Percentiles rank a stretch among this genome's conserved stretches.
These are phyloP conservation scores for Groenewaldozyma auringiensis DNA, from an alignment of 1,139 yeast species.

Conservation along the genomic window DNA sequence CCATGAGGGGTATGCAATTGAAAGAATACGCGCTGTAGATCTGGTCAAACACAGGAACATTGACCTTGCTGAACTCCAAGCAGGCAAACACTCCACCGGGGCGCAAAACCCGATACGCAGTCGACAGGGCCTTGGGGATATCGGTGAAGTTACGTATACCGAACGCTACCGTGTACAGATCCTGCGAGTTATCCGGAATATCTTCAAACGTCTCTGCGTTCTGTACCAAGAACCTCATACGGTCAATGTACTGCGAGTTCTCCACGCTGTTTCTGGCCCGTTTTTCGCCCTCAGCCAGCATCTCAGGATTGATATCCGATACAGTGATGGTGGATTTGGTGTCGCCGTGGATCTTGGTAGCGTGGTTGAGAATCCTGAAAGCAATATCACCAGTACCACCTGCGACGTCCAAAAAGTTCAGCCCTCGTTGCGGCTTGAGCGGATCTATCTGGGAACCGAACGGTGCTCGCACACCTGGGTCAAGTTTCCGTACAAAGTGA, in stretches of 20 bases:
- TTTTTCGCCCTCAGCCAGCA: conserved; percentile 86
- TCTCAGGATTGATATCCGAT: conserved; percentile 92
- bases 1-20: conserved; percentile 84
- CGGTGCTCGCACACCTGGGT: conserved; percentile 70
- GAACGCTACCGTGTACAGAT: conserved; percentile 91
- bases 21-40: conserved; percentile 84
- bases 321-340: conserved; percentile 72
- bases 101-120: conserved; percentile 89
- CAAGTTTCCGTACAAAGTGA: conserved; percentile 78
- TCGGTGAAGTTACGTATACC: conserved; percentile 96
- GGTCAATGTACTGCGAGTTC: conserved; percentile 35
- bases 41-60: conserved; percentile 64
- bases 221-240: conserved; percentile 78
- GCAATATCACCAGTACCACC: conserved; percentile 99
- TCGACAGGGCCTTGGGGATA: conserved; percentile 83
- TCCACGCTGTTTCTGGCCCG: conserved; percentile 49
- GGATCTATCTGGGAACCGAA: neutral
- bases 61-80: conserved; percentile 88
- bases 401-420: conserved; percentile 89
- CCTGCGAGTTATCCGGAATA: conserved; percentile 82
- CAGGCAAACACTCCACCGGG: conserved; percentile 99
- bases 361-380: conserved; percentile 87
- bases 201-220: conserved; percentile 86
- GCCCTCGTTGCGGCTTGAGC: conserved; percentile 50
- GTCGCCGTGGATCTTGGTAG: conserved; percentile 72